Percentiles rank a stretch among this genome's conserved stretches.
Conservation (phyloP, 257 asterid species). For the Oldenlandia corymbosa region DNA sequence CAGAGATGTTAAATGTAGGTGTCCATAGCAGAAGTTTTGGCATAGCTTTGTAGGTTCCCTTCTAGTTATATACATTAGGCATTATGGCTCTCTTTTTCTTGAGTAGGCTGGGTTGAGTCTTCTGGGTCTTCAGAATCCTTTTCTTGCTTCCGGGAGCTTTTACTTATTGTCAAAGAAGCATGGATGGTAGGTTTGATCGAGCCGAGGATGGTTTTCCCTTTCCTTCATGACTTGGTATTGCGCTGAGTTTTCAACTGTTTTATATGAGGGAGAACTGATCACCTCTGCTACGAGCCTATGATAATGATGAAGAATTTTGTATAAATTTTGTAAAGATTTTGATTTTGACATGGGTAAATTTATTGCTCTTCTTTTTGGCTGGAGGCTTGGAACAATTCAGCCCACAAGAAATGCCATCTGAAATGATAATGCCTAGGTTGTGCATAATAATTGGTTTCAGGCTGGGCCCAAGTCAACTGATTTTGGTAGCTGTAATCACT, state of each 20-base stretch:
- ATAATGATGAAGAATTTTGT: neutral
- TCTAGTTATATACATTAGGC: too few species aligned
- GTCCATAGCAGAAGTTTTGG: constrained; percentile 1
- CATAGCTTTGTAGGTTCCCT: neutral
- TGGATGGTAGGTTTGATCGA: too few species aligned
- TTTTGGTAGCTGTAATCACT: too few species aligned
- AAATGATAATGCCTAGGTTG: too few species aligned
- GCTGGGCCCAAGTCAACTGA: too few species aligned
- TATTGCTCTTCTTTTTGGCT: too few species aligned
- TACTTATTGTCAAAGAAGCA: too few species aligned
- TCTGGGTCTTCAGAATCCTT: neutral
- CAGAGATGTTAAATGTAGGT: neutral
- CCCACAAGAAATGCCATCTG: too few species aligned
- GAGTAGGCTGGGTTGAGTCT: neutral
- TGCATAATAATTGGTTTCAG: too few species aligned
- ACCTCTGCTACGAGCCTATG: neutral
- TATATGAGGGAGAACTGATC: neutral
- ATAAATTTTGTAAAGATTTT: neutral
- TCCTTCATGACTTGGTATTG: neutral
- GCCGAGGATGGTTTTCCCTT: neutral
- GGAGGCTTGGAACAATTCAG: too few species aligned
- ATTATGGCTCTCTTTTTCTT: neutral
- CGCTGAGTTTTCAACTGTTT: neutral
- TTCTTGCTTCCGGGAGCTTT: neutral
- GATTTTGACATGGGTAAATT: too few species aligned